Base-by-base conservation (phyloP, 306 rosid genomes). In the Oxytropis ochrocephala region DNA sequence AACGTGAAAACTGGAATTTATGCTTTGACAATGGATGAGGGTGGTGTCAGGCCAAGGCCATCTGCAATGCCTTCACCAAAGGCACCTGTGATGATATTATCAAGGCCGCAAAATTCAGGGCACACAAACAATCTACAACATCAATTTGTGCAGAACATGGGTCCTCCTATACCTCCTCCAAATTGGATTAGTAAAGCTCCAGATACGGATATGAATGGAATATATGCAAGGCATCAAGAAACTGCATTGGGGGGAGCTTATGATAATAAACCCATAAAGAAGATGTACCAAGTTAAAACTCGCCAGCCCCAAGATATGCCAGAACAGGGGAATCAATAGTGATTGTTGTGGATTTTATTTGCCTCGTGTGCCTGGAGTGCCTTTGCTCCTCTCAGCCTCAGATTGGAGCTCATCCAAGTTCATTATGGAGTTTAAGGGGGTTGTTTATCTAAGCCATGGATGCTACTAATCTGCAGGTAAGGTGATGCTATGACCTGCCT, bases 111-210 rank as follows among this genome's bases (percentile, higher is more conserved):
- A 39, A 87, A 78, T 35, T 48, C 82, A 35, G 88, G 88, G 71
- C 71, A 80, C 30, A 41, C 83, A 54, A 17, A 76, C 49, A 79
- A 87, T 67, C 67, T 43, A 69, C 80, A 80, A 30, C 79, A 67
- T 9, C 86, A 76, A 66, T 74, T 58, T 70, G 44, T 56, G 77
- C 91, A 81, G 77, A 80, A 67, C 70, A 70, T 57, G 33, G 84
- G 81, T 35, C 96, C 88, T 80, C 97, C 97, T 19, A 70, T 76
- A 43, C 97, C 97, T 10, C 97, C 99, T 49, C 84, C 93, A 44
- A 88, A 87, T 52, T 94, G 99, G 99, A 80, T 88, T 67, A 81
- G 81, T 43, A 91, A 70, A 72, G 82, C 62, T 35, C 85, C 85
- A 4, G 52, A 64, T 68, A 61, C 64, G 5, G 52, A 64, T 68